Conservation (phyloP, 2,329 filamentous ascomycete species). For the Aphanocladium album region DNA sequence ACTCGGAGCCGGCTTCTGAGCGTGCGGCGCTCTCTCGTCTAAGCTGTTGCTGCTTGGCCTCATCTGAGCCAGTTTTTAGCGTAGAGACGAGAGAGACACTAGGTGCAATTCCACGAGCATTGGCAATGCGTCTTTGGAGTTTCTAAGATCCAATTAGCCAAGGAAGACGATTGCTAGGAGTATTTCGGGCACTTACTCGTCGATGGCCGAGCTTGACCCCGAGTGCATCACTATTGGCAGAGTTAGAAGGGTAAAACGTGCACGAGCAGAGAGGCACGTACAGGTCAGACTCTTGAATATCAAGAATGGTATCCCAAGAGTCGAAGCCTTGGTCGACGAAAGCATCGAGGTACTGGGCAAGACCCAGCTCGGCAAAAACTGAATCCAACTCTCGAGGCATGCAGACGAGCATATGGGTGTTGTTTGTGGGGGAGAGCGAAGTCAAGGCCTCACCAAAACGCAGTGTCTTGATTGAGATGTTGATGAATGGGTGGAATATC, state of each 20-base stretch:
- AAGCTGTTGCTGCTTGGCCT: constrained; percentile 48
- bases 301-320: constrained; percentile 75
- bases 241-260: not conserved
- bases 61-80: constrained; percentile 45
- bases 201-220: constrained; percentile 77
- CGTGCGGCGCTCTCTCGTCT: constrained; percentile 41
- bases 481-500: not conserved
- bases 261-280: constrained; percentile 36
- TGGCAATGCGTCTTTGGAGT: constrained; percentile 77
- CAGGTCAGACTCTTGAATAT: constrained; percentile 82
- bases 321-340: constrained; percentile 80
- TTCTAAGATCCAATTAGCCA: constrained; percentile 46
- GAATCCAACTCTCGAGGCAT: constrained; percentile 56
- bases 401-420: constrained; percentile 20
- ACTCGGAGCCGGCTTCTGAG: constrained; percentile 41
- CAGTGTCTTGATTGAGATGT: not conserved
- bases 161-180: constrained; percentile 14
- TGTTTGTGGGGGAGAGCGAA: not conserved
- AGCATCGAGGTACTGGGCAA: constrained; percentile 68
- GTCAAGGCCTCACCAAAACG: not conserved
- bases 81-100: constrained; percentile 47
- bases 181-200: constrained; percentile 51
- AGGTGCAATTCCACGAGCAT: constrained; percentile 59
- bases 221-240: constrained; percentile 56
- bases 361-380: constrained; percentile 69